Evolutionary conservation across 805 yeast species (phyloP).

Genomic region (Candida alai): DNA sequence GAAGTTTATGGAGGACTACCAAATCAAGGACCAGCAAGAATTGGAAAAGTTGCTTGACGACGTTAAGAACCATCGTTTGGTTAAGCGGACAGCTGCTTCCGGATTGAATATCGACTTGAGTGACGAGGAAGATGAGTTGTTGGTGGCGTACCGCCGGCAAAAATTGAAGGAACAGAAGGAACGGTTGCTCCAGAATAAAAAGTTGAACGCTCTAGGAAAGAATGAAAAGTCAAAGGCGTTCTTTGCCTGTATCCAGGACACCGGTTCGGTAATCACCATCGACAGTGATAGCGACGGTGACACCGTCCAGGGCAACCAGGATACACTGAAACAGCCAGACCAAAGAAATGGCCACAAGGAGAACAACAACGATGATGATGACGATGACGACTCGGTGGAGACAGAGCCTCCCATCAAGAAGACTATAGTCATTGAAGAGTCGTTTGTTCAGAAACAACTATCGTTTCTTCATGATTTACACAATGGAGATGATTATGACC

Average conservation of each 20-base stretch:
- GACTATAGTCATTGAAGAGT: constrained; percentile 42
- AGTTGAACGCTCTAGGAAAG: constrained; percentile 40
- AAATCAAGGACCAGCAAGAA: constrained; percentile 57
- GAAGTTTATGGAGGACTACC: constrained; percentile 56
- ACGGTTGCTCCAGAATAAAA: constrained; percentile 45
- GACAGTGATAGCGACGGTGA: constrained; percentile 26
- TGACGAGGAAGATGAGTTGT: constrained; percentile 69
- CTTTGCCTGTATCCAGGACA: constrained; percentile 59
- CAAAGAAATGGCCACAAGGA: too few relatives aligned
- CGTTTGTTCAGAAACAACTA: constrained; percentile 52
- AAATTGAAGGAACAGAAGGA: constrained; percentile 45
- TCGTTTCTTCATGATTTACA: constrained; percentile 44
- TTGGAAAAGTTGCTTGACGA: constrained; percentile 68
- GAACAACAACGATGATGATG: constrained; percentile 11
- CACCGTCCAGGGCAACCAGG: constrained; percentile 17
- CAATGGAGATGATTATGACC: constrained; percentile 30
- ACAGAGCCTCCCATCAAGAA: constrained; percentile 25
- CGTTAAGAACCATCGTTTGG: constrained; percentile 66
- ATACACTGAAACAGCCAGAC: constrained; percentile 13
- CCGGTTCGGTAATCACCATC: constrained; percentile 22
- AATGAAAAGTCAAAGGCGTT: constrained; percentile 63
- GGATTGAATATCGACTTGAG: constrained; percentile 62
- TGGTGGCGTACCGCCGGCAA: constrained; percentile 43
- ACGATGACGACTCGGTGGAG: constrained; percentile 15
- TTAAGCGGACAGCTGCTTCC: constrained; percentile 46